Conservation (phyloP, 768 basidiomycete genomes). For the Xerocomus potaroensis region DNA sequence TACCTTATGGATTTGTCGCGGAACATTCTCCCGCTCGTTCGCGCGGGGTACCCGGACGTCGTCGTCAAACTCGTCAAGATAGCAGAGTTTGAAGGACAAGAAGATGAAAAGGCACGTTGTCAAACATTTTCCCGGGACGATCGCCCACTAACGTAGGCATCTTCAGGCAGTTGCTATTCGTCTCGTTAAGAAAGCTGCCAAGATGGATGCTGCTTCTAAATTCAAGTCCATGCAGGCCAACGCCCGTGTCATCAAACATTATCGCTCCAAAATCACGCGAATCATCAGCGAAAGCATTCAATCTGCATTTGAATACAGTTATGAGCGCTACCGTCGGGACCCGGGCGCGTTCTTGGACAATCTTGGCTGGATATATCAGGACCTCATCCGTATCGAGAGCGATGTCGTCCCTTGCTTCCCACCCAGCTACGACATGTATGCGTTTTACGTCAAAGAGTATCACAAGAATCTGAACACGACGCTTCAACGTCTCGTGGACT, state of each 20-base stretch:
- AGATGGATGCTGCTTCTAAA: slow-evolving; percentile 87
- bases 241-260: slow-evolving; percentile 91
- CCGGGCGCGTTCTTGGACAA: slow-evolving; percentile 72
- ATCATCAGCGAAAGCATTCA: slow-evolving; percentile 76
- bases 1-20: slow-evolving; percentile 75
- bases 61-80: slow-evolving; percentile 92
- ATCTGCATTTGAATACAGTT: slow-evolving; percentile 64
- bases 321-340: slow-evolving; percentile 55
- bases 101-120: slow-evolving; percentile 86
- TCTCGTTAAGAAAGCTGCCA: slow-evolving; percentile 91
- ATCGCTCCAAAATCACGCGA: slow-evolving; percentile 84
- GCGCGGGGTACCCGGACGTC: slow-evolving; percentile 77
- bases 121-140: neutral
- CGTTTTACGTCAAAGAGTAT: slow-evolving; percentile 80
- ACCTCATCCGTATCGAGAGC: slow-evolving; percentile 87
- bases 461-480: slow-evolving; percentile 79
- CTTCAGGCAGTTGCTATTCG: slow-evolving; percentile 85
- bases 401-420: slow-evolving; percentile 92
- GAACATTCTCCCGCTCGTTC: slow-evolving; percentile 74
- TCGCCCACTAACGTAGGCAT: neutral
- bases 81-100: slow-evolving; percentile 85
- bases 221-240: slow-evolving; percentile 93
- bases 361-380: slow-evolving; percentile 90
- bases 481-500: slow-evolving; percentile 62
- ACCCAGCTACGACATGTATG: slow-evolving; percentile 84